phyloP scores from a whole-genome alignment of 495 filamentous ascomycete species.

The Bacidia gigantensis region DNA sequence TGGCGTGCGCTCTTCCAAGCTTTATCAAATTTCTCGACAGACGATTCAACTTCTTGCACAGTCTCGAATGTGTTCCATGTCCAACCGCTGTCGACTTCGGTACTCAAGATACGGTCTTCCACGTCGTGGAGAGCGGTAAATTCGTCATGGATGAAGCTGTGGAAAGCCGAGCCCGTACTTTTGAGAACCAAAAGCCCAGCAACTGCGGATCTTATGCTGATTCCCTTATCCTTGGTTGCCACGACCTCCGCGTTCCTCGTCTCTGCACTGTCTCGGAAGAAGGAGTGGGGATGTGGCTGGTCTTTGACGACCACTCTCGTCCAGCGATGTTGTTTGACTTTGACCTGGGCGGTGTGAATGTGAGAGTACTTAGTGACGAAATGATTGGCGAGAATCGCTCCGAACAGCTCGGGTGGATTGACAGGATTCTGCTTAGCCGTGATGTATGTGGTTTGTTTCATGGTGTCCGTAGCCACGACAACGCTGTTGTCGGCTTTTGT shows the following conservation, averaged over 20 bases:
- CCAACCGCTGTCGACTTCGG: constrained; percentile 79
- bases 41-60: constrained; percentile 53
- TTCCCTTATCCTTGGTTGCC: constrained; percentile 43
- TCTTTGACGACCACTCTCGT: constrained; percentile 78
- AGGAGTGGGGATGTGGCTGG: constrained; percentile 90
- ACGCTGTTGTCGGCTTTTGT: constrained; percentile 90
- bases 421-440: constrained; percentile 86
- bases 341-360: constrained; percentile 70
- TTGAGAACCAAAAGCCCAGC: constrained; percentile 77
- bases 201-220: constrained; percentile 59
- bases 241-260: constrained; percentile 59
- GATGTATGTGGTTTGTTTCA: constrained; percentile 97
- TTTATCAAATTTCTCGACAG: constrained; percentile 54
- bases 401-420: constrained; percentile 86
- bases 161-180: constrained; percentile 93
- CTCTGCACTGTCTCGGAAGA: constrained; percentile 79
- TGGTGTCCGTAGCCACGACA: constrained; percentile 90
- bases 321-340: constrained; percentile 78
- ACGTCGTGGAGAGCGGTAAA: constrained; percentile 83
- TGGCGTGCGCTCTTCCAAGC: constrained; percentile 62
- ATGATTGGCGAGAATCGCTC: constrained; percentile 66
- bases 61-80: constrained; percentile 58
- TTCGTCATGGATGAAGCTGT: constrained; percentile 84
- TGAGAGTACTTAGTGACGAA: constrained; percentile 79
- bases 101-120: constrained; percentile 89